Evolutionary conservation across 2,329 filamentous ascomycete species (phyloP), one percentile per base, ranked within the genome.

Genomic region (Alternaria atra): DNA sequence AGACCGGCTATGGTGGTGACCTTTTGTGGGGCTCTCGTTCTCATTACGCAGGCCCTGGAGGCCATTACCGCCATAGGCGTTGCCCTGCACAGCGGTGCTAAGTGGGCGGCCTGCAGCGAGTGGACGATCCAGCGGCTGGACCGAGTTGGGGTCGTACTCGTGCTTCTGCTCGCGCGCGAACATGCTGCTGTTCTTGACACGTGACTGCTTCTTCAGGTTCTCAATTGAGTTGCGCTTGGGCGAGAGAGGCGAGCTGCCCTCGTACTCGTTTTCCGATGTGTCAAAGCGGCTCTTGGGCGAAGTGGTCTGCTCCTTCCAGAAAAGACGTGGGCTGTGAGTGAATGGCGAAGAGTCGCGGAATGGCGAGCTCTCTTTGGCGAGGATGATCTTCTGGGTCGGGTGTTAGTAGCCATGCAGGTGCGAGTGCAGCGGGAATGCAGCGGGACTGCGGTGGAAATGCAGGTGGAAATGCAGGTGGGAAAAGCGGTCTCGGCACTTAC

Each of bases 111-210:
- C 84, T 29, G 80, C 90, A 74, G 91, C 88, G 67, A 96, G 84
- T 37, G 94, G 93, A 65, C 93, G 88, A 81, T 98, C 92, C 63
- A 97, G 86, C 60, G 91, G 85, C 46, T 91, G 90, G 55, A 93
- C 81, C 67, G 88, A 87, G 57, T 90, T 86, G 29, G 94, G 93
- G 78, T 97, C 93, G 83, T 97, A 97, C 82, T 96, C 91, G 78
- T 93, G 89, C 81, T 94, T 94, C 76, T 93, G 91, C 81, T 97
- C 94, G 56, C 94, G 90, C 42, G 93, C 93, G 77, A 97, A 92
- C 85, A 98, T 97, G 82, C 90, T 97, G 86, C 94, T 97, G 83
- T 97, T 98, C 85, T 94, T 97, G 73, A 99, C 95, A 62, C 95
- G 91, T 56, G 94, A 97, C 32, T 93, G 94, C 77, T 90, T 92